A percentile compares a stretch with the other conserved stretches of the same genome.
phyloP scores from a whole-genome alignment of 1,139 yeast species.

The Taphrina deformans region DNA sequence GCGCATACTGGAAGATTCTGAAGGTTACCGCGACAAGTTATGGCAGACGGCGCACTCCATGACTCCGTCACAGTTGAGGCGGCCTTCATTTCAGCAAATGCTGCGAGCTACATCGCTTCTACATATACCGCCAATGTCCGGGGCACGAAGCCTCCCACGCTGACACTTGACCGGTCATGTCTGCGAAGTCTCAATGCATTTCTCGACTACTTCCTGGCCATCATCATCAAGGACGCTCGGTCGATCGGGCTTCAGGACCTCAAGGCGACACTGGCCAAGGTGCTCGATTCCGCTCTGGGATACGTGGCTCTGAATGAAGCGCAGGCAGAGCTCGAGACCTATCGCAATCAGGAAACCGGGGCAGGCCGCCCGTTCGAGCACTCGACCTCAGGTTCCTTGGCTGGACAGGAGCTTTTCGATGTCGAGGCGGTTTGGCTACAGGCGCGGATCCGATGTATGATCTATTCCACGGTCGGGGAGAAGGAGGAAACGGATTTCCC shows the following conservation, averaged over 20 bases:
- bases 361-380: conserved; percentile 14
- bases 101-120: conserved; percentile 29
- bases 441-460: conserved; percentile 38
- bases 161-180: conserved; percentile 20
- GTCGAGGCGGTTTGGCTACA: conserved; percentile 35
- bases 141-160: conserved; percentile 15
- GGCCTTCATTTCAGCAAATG: conserved; percentile 26
- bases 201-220: conserved; percentile 35
- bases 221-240: conserved; percentile 35
- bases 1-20: background rate
- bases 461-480: conserved; percentile 38
- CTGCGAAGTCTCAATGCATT: conserved; percentile 35
- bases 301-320: conserved; percentile 37
- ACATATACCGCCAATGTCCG: conserved; percentile 19
- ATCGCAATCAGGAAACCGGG: conserved; percentile 35
- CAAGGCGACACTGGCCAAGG: conserved; percentile 31
- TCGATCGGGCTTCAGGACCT: conserved; percentile 32
- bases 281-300: conserved; percentile 36
- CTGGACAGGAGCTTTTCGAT: conserved; percentile 16
- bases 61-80: conserved; percentile 12
- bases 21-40: background rate
- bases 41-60: background rate
- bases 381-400: background rate
- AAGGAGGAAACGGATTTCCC: conserved; percentile 36
- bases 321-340: conserved; percentile 37